A percentile compares a stretch with the other conserved stretches of the same genome.
Conservation (phyloP, 192 early-diverging fungal species). For the Haplosporangium gracile region DNA sequence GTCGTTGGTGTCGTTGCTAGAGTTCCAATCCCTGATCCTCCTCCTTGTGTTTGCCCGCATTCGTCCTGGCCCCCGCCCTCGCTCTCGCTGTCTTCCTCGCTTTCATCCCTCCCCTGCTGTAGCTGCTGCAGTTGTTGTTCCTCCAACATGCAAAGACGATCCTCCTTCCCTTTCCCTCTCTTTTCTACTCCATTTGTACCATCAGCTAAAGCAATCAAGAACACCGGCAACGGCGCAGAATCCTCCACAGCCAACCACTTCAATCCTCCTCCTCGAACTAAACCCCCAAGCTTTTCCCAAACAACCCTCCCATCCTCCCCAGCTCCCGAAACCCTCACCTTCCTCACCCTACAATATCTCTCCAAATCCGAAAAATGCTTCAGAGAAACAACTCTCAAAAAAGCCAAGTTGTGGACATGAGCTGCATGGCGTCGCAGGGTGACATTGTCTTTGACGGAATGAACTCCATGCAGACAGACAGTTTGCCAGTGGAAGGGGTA, state of each 20-base stretch:
- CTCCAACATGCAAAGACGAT: not conserved
- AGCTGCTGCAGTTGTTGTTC: not conserved
- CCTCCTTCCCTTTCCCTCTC: not conserved
- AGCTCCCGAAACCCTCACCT: slow-evolving; percentile 1
- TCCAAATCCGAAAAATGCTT: slow-evolving; percentile 15
- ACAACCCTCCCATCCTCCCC: slow-evolving; percentile 14
- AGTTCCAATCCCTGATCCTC: not conserved
- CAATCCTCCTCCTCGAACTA: slow-evolving; percentile 1
- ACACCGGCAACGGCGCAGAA: not conserved
- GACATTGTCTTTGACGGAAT: slow-evolving; percentile 26
- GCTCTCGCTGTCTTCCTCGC: not conserved
- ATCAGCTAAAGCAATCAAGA: not conserved
- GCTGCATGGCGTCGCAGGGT: slow-evolving; percentile 15
- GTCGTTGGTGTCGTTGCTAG: not conserved
- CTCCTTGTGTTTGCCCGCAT: not conserved
- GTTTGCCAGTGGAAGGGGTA: slow-evolving; percentile 19
- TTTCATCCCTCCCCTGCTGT: not conserved
- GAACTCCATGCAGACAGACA: slow-evolving; percentile 9
- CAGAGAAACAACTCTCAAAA: slow-evolving; percentile 3
- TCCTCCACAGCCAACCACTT: slow-evolving; percentile 12
- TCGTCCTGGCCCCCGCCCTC: not conserved
- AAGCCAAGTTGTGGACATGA: not conserved
- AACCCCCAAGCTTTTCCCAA: slow-evolving; percentile 20
- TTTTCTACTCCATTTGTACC: not conserved
- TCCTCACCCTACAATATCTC: slow-evolving; percentile 13